Conservation (phyloP, 225 moss, liverwort and hornwort species). For the Pseudisothecium myosuroides region DNA sequence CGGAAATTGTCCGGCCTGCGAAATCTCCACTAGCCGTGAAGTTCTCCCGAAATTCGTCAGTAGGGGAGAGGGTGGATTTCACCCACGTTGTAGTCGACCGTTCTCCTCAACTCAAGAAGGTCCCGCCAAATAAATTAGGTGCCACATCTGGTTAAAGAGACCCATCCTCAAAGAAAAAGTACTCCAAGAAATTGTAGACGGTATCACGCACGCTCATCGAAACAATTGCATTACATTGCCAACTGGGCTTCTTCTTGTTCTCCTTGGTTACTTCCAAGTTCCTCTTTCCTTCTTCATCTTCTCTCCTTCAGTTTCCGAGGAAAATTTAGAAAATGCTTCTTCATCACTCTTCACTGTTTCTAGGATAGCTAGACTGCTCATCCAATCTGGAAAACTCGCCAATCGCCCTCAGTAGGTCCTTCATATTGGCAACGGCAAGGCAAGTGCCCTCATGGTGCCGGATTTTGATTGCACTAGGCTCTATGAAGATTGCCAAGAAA, state of each 20-base stretch:
- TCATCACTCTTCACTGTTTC: background rate
- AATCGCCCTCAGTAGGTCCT: background rate
- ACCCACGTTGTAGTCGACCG: too few relatives aligned
- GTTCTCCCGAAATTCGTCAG: too few relatives aligned
- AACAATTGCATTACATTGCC: background rate
- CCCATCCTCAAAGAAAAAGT: too few relatives aligned
- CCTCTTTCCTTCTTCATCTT: background rate
- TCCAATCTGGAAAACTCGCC: too few relatives aligned
- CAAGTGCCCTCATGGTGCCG: background rate
- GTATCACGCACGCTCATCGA: too few relatives aligned
- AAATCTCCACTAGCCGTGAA: too few relatives aligned
- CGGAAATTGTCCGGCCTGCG: too few relatives aligned
- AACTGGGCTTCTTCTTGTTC: background rate
- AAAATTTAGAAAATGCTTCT: background rate
- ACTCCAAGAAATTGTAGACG: too few relatives aligned
- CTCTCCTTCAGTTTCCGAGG: background rate
- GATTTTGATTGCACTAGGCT: background rate
- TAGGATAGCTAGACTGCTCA: background rate
- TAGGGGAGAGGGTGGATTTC: too few relatives aligned
- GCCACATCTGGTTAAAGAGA: too few relatives aligned
- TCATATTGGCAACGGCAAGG: too few relatives aligned
- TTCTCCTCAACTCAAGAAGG: background rate
- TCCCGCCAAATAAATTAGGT: background rate
- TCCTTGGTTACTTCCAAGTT: accelerated
- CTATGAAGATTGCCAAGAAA: background rate